Base-by-base conservation (phyloP, 1,284 basidiomycete genomes). In the Ganoderma lucidum region DNA sequence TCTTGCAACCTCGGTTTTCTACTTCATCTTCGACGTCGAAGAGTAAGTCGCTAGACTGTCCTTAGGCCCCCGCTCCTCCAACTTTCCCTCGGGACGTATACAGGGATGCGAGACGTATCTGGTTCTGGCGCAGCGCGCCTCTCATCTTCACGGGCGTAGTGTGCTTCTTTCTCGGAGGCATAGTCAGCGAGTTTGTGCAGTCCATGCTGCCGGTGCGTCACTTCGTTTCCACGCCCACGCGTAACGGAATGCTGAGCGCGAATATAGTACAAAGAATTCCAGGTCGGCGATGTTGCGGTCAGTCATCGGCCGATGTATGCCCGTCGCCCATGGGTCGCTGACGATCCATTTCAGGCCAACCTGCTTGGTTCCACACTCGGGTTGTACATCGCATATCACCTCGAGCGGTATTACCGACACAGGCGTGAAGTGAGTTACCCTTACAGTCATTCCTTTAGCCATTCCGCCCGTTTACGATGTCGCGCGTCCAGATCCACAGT, bases 111-210 rank as follows among this genome's bases (percentile, higher is more conserved):
- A 83, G 93, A 70, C 83, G 92, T 70, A 87, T 94, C 79, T 94
- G 92, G 90, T 88, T 94, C 73, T 97, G 96, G 96, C 85, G 94
- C n/a, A 86, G 93, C 77, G 86, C 88, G 10, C 86, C 89, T 5
- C 81, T 95, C 17, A 87, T 93, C 56, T 85, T 94, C 70, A 93
- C 94, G 0, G 78, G 81, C 2, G 77, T 93, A 63, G 84, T 89
- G 2, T 96, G 94, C 75, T 89, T 93, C 80, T 86, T 95, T 75
- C 87, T 92, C 73, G 96, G 95, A 8, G 93, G 93, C 0, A 86
- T 97, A 63, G 77, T 95, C n/a, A 95, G 92, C 78, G 96, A 97
- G 79, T 82, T 96, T 74, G 90, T 97, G 0, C 95, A 96, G 78
- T 90, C 92, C 5, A 76, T 93, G 75, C 82, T 97, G 68, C 95